Evolutionary conservation across 108 stramenopile genomes (phyloP).

Genomic region (Cyclotella sp.): DNA sequence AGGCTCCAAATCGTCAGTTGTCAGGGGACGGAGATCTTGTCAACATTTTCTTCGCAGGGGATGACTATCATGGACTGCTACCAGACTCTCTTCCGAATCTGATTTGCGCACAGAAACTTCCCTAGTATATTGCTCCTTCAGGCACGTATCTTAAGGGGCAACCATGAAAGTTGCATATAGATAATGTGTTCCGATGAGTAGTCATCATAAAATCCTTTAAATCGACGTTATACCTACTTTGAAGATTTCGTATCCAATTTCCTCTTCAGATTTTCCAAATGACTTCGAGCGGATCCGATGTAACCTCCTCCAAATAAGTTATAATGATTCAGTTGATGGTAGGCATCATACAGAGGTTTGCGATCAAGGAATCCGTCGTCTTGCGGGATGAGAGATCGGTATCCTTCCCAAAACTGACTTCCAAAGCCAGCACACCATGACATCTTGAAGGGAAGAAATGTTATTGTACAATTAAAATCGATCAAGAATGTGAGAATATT

Average conservation of each 20-base stretch:
- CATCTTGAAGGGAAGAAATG: conserved; percentile 34
- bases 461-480: background rate
- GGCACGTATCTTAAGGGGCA: no score
- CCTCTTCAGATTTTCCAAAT: conserved; percentile 53
- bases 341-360: conserved; percentile 64
- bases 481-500: background rate
- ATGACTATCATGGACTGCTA: no score
- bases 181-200: no score
- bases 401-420: conserved; percentile 54
- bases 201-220: no score
- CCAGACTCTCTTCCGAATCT: no score
- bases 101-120: no score
- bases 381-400: conserved; percentile 52
- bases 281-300: conserved; percentile 42
- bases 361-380: conserved; percentile 59
- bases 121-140: no score
- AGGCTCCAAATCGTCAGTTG: no score
- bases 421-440: conserved; percentile 57
- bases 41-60: no score
- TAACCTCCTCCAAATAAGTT: conserved; percentile 69
- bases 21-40: no score
- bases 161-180: no score
- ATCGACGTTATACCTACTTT: background rate
- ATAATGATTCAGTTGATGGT: conserved; percentile 72
- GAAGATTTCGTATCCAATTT: conserved; percentile 33